Evolutionary conservation across 257 asterid genomes (phyloP).

Genomic region (Solanum piurae): DNA sequence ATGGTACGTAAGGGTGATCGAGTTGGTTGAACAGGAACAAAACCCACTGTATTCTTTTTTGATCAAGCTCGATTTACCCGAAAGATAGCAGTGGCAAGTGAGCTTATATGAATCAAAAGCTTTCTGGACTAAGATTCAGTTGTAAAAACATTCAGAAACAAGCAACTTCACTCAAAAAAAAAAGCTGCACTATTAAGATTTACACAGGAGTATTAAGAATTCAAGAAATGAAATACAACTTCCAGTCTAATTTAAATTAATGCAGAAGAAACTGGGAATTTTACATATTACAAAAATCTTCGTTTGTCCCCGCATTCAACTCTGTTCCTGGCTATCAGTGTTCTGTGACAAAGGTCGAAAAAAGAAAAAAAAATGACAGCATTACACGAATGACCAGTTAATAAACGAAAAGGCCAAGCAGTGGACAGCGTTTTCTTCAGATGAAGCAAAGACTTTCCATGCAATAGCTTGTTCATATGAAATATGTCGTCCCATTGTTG

Average conservation of each 20-base stretch:
- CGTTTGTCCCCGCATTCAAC: neutral
- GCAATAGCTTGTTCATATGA: conserved; percentile 84
- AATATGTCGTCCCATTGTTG: conserved; percentile 95
- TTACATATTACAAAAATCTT: conserved; percentile 25
- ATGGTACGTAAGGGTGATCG: neutral
- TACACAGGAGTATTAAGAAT: conserved; percentile 18
- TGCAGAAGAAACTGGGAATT: conserved; percentile 7
- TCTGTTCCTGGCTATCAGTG: neutral
- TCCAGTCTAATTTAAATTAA: conserved; percentile 5
- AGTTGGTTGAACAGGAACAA: neutral
- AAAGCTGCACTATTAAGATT: conserved; percentile 15
- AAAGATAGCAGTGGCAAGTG: neutral
- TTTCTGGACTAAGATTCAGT: neutral
- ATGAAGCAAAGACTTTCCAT: conserved; percentile 87
- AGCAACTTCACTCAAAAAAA: neutral
- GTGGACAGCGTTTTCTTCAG: conserved; percentile 54
- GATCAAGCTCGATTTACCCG: neutral
- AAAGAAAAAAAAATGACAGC: neutral
- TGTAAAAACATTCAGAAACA: neutral
- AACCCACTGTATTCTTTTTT: neutral
- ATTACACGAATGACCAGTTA: conserved; percentile 87
- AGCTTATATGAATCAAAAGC: neutral
- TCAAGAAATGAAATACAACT: neutral
- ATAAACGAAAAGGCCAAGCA: conserved; percentile 88
- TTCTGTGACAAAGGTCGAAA: neutral